phyloP scores from a whole-genome alignment of 2,329 filamentous ascomycete genomes.

The Lasiodiplodia theobromae region DNA sequence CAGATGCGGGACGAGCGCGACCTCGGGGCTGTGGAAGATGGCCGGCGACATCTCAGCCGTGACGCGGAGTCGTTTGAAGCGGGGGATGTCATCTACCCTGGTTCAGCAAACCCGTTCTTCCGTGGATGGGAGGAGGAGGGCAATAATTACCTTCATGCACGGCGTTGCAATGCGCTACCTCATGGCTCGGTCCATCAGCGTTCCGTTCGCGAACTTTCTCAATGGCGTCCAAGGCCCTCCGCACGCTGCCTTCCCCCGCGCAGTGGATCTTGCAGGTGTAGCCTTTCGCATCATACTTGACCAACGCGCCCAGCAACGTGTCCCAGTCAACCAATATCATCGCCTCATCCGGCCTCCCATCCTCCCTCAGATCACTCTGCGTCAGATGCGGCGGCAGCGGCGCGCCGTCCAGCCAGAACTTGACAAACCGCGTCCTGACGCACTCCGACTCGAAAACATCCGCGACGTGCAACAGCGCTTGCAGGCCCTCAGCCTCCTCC shows the following conservation, averaged over 20 bases:
- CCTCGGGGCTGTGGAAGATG: slow-evolving; percentile 36
- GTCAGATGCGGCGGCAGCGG: slow-evolving; percentile 42
- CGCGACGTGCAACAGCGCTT: slow-evolving; percentile 37
- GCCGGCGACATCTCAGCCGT: slow-evolving; percentile 47
- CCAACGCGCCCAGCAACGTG: slow-evolving; percentile 35
- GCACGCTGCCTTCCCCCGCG: slow-evolving; percentile 41
- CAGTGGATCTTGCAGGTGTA: slow-evolving; percentile 46
- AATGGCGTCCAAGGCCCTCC: slow-evolving; percentile 42
- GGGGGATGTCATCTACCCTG: slow-evolving; percentile 37
- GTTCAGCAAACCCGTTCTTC: too few species aligned
- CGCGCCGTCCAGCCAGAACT: slow-evolving; percentile 46
- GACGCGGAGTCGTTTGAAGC: slow-evolving; percentile 39
- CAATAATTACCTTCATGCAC: slow-evolving; percentile 34
- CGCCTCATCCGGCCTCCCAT: slow-evolving; percentile 37
- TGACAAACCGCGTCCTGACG: slow-evolving; percentile 44
- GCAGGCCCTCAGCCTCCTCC: neutral
- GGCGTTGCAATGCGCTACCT: slow-evolving; percentile 35
- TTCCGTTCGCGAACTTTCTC: slow-evolving; percentile 38
- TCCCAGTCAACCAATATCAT: slow-evolving; percentile 36
- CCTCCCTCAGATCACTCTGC: slow-evolving; percentile 37
- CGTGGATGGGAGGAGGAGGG: too few species aligned
- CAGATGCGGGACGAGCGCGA: slow-evolving; percentile 30
- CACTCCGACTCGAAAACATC: slow-evolving; percentile 38
- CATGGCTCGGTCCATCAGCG: slow-evolving; percentile 41
- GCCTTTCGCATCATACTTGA: slow-evolving; percentile 41